Percentiles rank a stretch among this genome's conserved stretches.
Conservation (phyloP, 1,284 basidiomycete genomes). For the Sphagnurus paluster region DNA sequence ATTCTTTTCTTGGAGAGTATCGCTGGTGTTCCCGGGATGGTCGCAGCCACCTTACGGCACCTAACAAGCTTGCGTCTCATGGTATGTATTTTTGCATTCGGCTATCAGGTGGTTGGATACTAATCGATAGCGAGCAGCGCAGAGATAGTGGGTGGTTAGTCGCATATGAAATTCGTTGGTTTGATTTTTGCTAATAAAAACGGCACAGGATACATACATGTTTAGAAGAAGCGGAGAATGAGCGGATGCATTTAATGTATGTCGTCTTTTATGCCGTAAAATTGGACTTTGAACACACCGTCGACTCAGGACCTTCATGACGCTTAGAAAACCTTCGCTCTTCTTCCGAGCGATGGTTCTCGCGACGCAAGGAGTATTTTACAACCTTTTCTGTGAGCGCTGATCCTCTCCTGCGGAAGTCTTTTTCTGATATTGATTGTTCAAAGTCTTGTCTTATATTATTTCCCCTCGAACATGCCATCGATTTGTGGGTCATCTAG, state of each 20-base stretch:
- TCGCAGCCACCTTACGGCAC: constrained; percentile 85
- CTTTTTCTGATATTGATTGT: constrained; percentile 8
- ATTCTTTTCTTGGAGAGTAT: constrained; percentile 89
- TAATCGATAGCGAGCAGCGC: constrained; percentile 42
- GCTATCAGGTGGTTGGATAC: not conserved
- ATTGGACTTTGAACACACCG: constrained; percentile 14
- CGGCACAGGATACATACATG: constrained; percentile 63
- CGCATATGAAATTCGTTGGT: not conserved
- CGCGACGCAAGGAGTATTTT: constrained; percentile 89
- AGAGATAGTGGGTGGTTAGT: constrained; percentile 84
- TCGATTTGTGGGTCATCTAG: constrained; percentile 90
- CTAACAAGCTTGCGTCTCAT: constrained; percentile 81
- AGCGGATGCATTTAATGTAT: constrained; percentile 91
- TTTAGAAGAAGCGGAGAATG: constrained; percentile 93
- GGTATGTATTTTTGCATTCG: constrained; percentile 40
- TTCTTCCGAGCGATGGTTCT: constrained; percentile 83
- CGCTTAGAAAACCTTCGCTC: constrained; percentile 73
- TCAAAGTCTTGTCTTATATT: constrained; percentile 75
- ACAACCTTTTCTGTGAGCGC: constrained; percentile 82
- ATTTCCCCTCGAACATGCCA: constrained; percentile 85
- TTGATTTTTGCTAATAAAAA: not conserved
- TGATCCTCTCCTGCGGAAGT: not conserved
- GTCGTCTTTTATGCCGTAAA: not conserved
- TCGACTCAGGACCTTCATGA: constrained; percentile 79
- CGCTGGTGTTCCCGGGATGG: constrained; percentile 95